Base-by-base conservation (phyloP, 441 rosid genomes). In the Flueggea neowawraea region DNA sequence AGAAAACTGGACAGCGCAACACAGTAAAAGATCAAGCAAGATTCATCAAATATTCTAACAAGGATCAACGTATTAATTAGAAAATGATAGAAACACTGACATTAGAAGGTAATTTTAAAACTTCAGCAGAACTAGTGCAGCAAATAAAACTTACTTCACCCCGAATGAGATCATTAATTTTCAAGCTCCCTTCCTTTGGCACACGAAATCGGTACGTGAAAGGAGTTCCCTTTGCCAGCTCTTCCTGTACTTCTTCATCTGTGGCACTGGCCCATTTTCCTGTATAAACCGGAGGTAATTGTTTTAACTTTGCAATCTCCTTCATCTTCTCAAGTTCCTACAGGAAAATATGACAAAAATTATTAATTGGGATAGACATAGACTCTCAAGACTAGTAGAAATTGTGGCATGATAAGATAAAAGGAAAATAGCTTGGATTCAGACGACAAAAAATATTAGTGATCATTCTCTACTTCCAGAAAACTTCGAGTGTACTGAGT, bases 311-410 rank as follows among this genome's bases (percentile, higher is more conserved):
- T 7, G 89, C 94, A 68, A 75, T 81, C 69, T 87, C 91, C 80
- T 90, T 94, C 96, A 94, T 94, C 72, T 83, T 82, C 31, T 85
- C 96, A 73, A 94, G 97, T 74, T 94, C 97, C 98, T 93, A 68
- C 45, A 43, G 13, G 69, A 53, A 58, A 61, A 57, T 62, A 58
- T 70, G 10, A 22, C 47, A 47, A 50, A 50, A 63, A 57, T 6
- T 11, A 8, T 6, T 17, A 32, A 12, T 6, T 17, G 57, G 10
- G 3, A 16, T 9, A n/a, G 9, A 28, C 55, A 16, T 1, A 22
- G 28, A 22, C 28, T 16, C 13, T 12, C 11, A 52, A n/a, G 22
- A 1, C 11, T 2, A 49, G 5, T 9, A 13, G 6, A n/a, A 52
- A 16, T n/a, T n/a, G 1, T n/a, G 6, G 2, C 3, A 4, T 6